Evolutionary conservation across 2,329 filamentous ascomycete genomes (phyloP).

Genomic region (Helicocarpus griseus): DNA sequence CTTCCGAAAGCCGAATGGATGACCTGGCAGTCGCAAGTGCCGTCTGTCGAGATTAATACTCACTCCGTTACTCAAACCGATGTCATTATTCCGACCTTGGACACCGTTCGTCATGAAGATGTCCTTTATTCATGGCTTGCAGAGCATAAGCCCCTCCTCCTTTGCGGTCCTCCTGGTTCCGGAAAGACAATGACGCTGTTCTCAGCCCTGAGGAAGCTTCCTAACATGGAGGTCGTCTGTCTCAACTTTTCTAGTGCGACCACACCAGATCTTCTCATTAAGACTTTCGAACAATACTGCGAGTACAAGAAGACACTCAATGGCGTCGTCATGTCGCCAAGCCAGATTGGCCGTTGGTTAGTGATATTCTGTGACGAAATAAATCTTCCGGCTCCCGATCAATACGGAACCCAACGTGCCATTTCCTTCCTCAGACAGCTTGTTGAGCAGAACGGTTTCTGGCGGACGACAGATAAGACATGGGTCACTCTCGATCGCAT

Average conservation of each 20-base stretch:
- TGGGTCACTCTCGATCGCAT: slow-evolving; percentile 98
- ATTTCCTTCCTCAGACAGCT: slow-evolving; percentile 96
- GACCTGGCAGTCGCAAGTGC: slow-evolving; percentile 90
- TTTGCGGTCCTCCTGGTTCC: slow-evolving; percentile 94
- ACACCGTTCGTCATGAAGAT: slow-evolving; percentile 95
- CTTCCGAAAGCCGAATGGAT: slow-evolving; percentile 83
- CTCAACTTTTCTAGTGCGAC: slow-evolving; percentile 99
- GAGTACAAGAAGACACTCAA: slow-evolving; percentile 99
- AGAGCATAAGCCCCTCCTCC: slow-evolving; percentile 91
- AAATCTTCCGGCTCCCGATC: slow-evolving; percentile 94
- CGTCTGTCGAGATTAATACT: slow-evolving; percentile 91
- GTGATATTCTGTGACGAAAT: slow-evolving; percentile 99
- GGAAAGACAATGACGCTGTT: slow-evolving; percentile 99
- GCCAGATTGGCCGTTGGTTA: slow-evolving; percentile 93
- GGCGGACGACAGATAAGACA: slow-evolving; percentile 91
- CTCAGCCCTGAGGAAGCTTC: slow-evolving; percentile 89
- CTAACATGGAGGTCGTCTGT: slow-evolving; percentile 97
- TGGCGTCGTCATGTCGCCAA: slow-evolving; percentile 88
- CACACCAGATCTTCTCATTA: slow-evolving; percentile 92
- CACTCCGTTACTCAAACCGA: slow-evolving; percentile 97
- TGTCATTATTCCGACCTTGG: slow-evolving; percentile 93
- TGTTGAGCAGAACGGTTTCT: slow-evolving; percentile 98
- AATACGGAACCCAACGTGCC: slow-evolving; percentile 92
- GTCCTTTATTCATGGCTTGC: slow-evolving; percentile 99
- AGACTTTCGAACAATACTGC: slow-evolving; percentile 99